A percentile compares a stretch with the other conserved stretches of the same genome.
Conservation (phyloP, 192 early-diverging fungal genomes). For the Paraglomus brasilianum region DNA sequence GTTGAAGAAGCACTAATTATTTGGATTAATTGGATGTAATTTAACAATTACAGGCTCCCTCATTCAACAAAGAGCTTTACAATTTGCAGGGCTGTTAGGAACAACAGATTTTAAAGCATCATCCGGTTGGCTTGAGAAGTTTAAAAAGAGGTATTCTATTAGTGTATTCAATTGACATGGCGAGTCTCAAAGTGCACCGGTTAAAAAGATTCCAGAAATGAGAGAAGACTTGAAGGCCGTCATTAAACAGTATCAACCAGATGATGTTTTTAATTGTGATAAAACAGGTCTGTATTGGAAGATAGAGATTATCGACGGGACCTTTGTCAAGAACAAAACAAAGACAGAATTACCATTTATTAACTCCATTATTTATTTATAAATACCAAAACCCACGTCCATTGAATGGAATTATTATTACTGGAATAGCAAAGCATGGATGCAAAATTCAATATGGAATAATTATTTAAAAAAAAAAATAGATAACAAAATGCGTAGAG, state of each 20-base stretch:
- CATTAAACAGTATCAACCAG: background rate
- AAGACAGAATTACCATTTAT: conserved; percentile 1
- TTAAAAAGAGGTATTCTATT: conserved; percentile 1
- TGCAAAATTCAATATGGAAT: background rate
- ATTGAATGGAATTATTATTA: background rate
- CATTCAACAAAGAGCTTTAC: background rate
- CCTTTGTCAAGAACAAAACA: background rate
- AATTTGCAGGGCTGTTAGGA: background rate
- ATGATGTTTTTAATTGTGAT: conserved; percentile 18
- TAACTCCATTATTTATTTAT: conserved; percentile 5
- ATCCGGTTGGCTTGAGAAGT: background rate
- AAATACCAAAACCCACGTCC: background rate
- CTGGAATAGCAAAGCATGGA: background rate
- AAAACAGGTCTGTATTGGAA: conserved; percentile 22
- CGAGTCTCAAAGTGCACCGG: conserved; percentile 7
- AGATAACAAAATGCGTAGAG: too few species aligned
- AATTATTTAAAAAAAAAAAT: too few species aligned
- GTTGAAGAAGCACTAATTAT: background rate
- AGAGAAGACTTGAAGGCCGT: background rate
- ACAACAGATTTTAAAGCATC: conserved; percentile 13
- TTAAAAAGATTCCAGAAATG: background rate
- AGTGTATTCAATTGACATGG: background rate
- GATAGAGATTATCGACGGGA: background rate
- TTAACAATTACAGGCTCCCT: background rate
- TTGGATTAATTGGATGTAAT: background rate